Percentiles rank a stretch among this genome's conserved stretches.
Evolutionary conservation across 352 stramenopile genomes (phyloP).

Genomic region (Hyaloperonospora brassicae): DNA sequence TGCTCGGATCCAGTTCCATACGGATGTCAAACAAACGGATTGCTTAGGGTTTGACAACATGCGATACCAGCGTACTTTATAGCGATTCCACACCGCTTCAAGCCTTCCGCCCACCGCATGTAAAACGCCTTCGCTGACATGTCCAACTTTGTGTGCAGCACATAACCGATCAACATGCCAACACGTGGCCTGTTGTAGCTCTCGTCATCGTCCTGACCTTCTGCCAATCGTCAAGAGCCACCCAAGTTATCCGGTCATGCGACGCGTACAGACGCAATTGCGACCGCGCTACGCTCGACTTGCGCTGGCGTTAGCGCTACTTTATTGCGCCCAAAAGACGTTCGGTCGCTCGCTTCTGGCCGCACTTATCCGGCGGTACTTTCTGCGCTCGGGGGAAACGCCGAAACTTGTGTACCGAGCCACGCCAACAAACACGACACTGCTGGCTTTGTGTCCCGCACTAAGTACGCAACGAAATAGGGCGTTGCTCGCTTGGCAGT

Average conservation of each 20-base stretch:
- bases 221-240: no score
- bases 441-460: conserved; percentile 35
- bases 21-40: no score
- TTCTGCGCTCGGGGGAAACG: conserved; percentile 21
- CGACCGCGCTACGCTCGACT: conserved; percentile 12
- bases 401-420: conserved; percentile 35
- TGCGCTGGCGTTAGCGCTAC: conserved; percentile 5
- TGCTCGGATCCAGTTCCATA: no score
- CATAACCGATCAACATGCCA: no score
- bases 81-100: no score
- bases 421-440: conserved; percentile 31
- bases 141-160: no score
- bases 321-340: conserved; percentile 15
- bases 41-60: no score
- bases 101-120: no score
- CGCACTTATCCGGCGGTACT: conserved; percentile 23
- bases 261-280: conserved; percentile 10
- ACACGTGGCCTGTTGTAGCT: no score
- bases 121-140: no score
- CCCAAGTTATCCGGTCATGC: conserved; percentile 5
- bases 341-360: conserved; percentile 9
- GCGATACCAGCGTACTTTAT: no score
- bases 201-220: no score
- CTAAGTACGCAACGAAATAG: conserved; percentile 27
- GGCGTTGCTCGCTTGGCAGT: background rate